A percentile compares a stretch with the other conserved stretches of the same genome.
phyloP scores from a whole-genome alignment of 768 basidiomycete species.

The Steccherinum ochraceum region DNA sequence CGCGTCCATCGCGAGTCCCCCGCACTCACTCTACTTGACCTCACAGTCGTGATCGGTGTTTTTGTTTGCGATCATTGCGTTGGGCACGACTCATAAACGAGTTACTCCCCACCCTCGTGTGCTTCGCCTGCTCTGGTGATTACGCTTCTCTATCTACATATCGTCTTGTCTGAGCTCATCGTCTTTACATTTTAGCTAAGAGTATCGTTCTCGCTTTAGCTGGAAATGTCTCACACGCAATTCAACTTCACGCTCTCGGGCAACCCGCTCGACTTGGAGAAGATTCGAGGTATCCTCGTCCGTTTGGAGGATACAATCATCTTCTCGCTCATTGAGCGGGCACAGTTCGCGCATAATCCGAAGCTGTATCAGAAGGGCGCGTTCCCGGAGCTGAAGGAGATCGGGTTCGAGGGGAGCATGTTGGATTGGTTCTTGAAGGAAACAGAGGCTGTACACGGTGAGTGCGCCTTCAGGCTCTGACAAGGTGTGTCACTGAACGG shows the following conservation, averaged over 20 bases:
- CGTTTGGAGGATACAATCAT: slow-evolving; percentile 99
- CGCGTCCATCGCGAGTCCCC: no score
- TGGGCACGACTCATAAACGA: no score
- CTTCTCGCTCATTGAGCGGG: slow-evolving; percentile 93
- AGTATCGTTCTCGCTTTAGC: no score
- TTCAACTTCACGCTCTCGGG: slow-evolving; percentile 60
- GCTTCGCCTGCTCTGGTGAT: no score
- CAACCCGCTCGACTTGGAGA: slow-evolving; percentile 82
- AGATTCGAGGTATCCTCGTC: slow-evolving; percentile 80
- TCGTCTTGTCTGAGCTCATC: no score
- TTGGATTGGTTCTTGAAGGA: slow-evolving; percentile 97
- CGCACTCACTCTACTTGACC: no score
- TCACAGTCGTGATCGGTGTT: no score
- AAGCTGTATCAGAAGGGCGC: slow-evolving; percentile 78
- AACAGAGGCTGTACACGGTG: slow-evolving; percentile 92
- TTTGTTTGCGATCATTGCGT: no score
- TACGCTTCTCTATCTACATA: no score
- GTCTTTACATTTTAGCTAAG: no score
- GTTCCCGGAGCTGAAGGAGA: slow-evolving; percentile 68
- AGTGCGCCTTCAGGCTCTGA: slow-evolving; percentile 27
- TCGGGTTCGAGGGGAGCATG: slow-evolving; percentile 84
- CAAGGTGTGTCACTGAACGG: no score
- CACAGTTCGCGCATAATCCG: slow-evolving; percentile 93
- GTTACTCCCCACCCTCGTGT: no score
- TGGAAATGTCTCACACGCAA: slow-evolving; percentile 26